Conservation (phyloP, 345 rosid species). For the Rhodamnia rubescens region DNA sequence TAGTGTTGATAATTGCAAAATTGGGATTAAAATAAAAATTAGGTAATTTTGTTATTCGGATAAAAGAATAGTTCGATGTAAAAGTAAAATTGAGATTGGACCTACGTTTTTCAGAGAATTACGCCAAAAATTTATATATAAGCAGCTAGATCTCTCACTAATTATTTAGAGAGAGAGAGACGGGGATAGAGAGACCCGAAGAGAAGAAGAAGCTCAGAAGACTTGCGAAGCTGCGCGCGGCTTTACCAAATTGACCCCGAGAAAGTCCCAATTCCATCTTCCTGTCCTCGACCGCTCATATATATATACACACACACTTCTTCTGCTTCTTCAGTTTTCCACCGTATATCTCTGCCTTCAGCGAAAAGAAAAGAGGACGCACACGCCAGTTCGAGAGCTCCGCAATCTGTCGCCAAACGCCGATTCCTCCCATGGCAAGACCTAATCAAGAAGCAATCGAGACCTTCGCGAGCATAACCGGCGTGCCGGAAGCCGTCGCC, state of each 20-base stretch:
- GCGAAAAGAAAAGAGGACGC: background rate
- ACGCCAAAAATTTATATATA: background rate
- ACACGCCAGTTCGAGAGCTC: background rate
- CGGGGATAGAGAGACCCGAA: too few relatives aligned
- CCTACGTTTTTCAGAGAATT: too few relatives aligned
- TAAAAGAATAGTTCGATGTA: background rate
- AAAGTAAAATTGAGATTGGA: background rate
- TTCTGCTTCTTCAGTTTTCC: background rate
- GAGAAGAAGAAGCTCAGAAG: background rate
- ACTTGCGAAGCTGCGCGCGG: background rate
- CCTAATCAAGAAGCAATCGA: conserved; percentile 73
- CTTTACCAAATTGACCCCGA: background rate
- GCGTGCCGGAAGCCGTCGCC: conserved; percentile 62
- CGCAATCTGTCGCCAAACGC: background rate
- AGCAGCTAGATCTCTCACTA: background rate
- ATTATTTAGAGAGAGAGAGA: background rate
- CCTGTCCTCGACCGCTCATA: background rate
- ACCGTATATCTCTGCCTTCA: background rate
- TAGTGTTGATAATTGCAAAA: background rate
- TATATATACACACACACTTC: background rate
- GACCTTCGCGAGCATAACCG: conserved; percentile 82
- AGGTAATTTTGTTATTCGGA: background rate
- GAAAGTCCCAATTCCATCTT: background rate
- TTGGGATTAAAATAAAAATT: background rate
- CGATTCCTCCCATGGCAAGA: conserved; percentile 40